Conservation (phyloP, 23 red algal genomes). For the Cyanidium caldarium region DNA sequence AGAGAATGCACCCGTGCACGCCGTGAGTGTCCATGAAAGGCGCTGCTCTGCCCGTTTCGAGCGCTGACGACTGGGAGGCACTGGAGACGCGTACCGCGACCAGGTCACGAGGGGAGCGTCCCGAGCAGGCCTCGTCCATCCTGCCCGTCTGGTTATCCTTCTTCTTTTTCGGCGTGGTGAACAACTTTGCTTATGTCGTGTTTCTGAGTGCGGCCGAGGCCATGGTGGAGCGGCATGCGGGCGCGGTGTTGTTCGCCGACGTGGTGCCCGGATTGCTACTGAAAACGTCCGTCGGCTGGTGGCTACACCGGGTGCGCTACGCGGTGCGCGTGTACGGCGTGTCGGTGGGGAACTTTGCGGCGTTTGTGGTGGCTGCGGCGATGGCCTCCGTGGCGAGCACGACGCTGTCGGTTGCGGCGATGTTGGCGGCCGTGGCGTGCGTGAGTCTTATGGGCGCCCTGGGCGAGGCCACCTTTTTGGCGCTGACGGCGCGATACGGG, state of each 20-base stretch:
- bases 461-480: conserved; percentile 16
- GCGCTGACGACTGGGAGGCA: no score
- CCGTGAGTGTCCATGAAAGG: no score
- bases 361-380: not conserved
- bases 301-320: not conserved
- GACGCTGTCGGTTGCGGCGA: not conserved
- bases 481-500: conserved; percentile 6
- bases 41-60: no score
- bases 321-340: not conserved
- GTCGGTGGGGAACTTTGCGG: not conserved
- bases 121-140: no score
- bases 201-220: conserved; percentile 21
- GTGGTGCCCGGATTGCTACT: conserved; percentile 16
- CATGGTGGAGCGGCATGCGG: conserved; percentile 8
- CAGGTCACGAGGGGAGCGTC: no score
- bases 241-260: conserved; percentile 8
- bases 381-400: not conserved
- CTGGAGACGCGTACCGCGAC: no score
- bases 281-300: not conserved
- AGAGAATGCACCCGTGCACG: no score
- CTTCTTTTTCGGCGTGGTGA: conserved; percentile 12
- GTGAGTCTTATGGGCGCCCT: conserved; percentile 9
- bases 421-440: not conserved
- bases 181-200: conserved; percentile 26
- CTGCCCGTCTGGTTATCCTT: no score